phyloP scores from a whole-genome alignment of 2,329 filamentous ascomycete species.

The Capronia americana region DNA sequence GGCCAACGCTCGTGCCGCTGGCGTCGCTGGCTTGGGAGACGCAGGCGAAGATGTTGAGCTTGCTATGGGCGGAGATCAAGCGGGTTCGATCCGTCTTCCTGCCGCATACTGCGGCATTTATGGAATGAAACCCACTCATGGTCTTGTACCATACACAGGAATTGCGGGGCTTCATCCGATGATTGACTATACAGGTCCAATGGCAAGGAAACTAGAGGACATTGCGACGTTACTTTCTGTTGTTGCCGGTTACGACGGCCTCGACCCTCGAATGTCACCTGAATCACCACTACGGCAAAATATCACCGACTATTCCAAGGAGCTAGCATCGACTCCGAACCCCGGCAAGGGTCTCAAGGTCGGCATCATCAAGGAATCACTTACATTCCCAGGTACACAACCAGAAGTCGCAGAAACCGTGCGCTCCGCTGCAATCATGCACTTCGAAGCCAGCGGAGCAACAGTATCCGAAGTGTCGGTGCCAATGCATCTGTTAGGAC shows the following conservation, averaged over 20 bases:
- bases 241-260: conserved; percentile 57
- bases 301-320: conserved; percentile 45
- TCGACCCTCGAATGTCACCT: conserved; percentile 54
- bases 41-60: conserved; percentile 45
- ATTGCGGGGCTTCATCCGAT: conserved; percentile 50
- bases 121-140: conserved; percentile 57
- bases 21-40: conserved; percentile 35
- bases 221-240: conserved; percentile 52
- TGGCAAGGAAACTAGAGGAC: conserved; percentile 53
- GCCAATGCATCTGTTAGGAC: conserved; percentile 55
- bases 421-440: conserved; percentile 45
- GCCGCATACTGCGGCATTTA: conserved; percentile 52
- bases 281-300: conserved; percentile 47
- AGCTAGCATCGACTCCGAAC: conserved; percentile 37
- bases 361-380: conserved; percentile 55
- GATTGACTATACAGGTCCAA: conserved; percentile 56
- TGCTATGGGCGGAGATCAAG: conserved; percentile 51
- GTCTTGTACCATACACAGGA: conserved; percentile 59
- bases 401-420: conserved; percentile 49
- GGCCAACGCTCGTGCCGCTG: conserved; percentile 29
- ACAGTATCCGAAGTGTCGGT: conserved; percentile 54
- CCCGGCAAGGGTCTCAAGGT: conserved; percentile 52
- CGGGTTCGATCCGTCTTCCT: conserved; percentile 49
- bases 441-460: conserved; percentile 52
- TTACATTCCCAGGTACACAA: conserved; percentile 49